Evolutionary conservation across 306 rosid species (phyloP).

Genomic region (Quercus mongolica): DNA sequence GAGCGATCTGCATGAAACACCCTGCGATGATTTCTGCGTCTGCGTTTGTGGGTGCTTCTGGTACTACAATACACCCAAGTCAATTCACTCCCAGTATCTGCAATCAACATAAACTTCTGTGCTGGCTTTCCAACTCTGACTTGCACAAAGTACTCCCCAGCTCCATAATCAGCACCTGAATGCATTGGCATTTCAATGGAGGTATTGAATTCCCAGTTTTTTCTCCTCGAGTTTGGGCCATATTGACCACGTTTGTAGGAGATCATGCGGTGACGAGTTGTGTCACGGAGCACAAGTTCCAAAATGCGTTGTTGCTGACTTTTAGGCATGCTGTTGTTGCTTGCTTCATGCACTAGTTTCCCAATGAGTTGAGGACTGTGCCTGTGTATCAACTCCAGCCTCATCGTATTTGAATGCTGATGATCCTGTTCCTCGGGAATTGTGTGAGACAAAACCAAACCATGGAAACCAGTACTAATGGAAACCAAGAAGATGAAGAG

Average conservation of each 20-base stretch:
- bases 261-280: constrained; percentile 16
- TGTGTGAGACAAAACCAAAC: not conserved
- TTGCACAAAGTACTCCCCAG: constrained; percentile 59
- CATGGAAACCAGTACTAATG: not conserved
- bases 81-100: constrained; percentile 76
- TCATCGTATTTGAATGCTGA: not conserved
- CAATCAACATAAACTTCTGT: constrained; percentile 51
- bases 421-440: not conserved
- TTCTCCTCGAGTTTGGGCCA: constrained; percentile 10
- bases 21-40: not conserved
- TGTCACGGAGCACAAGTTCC: constrained; percentile 41
- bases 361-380: constrained; percentile 21
- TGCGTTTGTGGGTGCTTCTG: not conserved
- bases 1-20: constrained; percentile 51
- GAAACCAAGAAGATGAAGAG: constrained; percentile 28
- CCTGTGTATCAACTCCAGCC: constrained; percentile 51
- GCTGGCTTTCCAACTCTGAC: constrained; percentile 64
- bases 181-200: constrained; percentile 39
- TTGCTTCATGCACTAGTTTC: not conserved
- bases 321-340: not conserved
- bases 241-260: not conserved
- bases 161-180: constrained; percentile 47
- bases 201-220: not conserved
- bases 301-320: constrained; percentile 12
- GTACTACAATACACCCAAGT: constrained; percentile 60